Conservation (phyloP, 345 rosid species). For the Salix viminalis region DNA sequence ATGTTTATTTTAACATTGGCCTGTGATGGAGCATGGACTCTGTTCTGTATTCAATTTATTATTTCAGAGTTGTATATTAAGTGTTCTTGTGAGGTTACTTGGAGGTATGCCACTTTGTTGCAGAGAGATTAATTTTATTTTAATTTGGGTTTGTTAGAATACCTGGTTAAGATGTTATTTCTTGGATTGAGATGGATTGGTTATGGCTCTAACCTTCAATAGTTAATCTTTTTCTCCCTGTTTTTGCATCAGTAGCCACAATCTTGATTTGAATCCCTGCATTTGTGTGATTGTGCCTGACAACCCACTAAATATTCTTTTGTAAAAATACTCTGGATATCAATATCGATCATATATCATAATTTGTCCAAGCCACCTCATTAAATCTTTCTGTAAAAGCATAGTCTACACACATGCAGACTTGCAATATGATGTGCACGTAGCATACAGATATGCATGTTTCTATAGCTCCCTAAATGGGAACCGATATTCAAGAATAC, state of each 20-base stretch:
- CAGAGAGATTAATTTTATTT: background rate
- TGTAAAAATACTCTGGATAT: too few relatives aligned
- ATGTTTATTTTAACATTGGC: background rate
- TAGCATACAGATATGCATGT: too few relatives aligned
- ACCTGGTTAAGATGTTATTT: background rate
- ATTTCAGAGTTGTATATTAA: background rate
- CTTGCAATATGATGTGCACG: too few relatives aligned
- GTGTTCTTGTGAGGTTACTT: background rate
- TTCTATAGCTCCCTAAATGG: too few relatives aligned
- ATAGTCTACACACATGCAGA: too few relatives aligned
- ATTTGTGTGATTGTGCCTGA: background rate
- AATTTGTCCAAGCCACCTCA: too few relatives aligned
- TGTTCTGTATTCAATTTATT: background rate
- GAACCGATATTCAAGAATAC: too few relatives aligned
- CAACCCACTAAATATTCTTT: too few relatives aligned
- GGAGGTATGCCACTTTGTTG: background rate
- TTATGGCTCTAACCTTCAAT: background rate
- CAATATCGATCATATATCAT: too few relatives aligned
- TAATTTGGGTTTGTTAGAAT: background rate
- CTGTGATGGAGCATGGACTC: background rate
- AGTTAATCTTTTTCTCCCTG: too few relatives aligned
- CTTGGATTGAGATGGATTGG: too few relatives aligned
- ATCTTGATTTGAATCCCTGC: background rate
- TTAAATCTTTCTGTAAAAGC: too few relatives aligned
- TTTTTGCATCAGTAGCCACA: background rate